Evolutionary conservation across 768 basidiomycete species (phyloP), one percentile per base, ranked within the genome.

Genomic region (Austroboletus eburneus): DNA sequence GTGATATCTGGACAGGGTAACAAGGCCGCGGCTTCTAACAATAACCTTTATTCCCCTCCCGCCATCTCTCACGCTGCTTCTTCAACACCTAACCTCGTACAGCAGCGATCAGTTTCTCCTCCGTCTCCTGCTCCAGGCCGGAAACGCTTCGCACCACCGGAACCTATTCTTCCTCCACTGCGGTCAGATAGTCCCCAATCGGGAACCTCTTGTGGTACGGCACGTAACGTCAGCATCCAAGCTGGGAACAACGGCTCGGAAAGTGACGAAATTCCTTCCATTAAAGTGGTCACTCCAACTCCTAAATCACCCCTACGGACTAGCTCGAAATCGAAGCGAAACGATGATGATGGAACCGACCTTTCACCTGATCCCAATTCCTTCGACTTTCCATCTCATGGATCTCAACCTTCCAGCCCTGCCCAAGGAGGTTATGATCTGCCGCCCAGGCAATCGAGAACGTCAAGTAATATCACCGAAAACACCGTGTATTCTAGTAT

Each of bases 381-480:
- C 18, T 34, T 68, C n/a, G 53, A 62, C 30, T 66, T 67, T 44
- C 64, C 66, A 24, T 51, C 48, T 25, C 74, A 21, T 49, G 70
- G 44, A 58, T 70, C 48, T 67, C 76, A 34, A 46, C 64, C 47
- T 58, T 66, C 41, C 65, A 68, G 32, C 57, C 70, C 39, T 49
- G 62, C 43, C 52, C 59, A 39, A 17, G 56, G 59, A 25, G 73
- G 53, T 39, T 47, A 56, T 32, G 68, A 69, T 39, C 57, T 58
- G 42, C 69, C 74, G 49, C 65, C 67, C 46, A 74, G 83, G 43
- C 81, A 85, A 57, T 86, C 85, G 21, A 69, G 83, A 40, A 78
- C 78, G 10, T 83, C 84, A 7, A 80, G 76, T 50, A 73, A 71
- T 54, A 68, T 79, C 64, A 83, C 81, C 24, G 82, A 85, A 43